These are phyloP conservation scores for Pezicula radicicola DNA, from an alignment of 2,329 filamentous ascomycete species.

Conservation along the genomic window DNA sequence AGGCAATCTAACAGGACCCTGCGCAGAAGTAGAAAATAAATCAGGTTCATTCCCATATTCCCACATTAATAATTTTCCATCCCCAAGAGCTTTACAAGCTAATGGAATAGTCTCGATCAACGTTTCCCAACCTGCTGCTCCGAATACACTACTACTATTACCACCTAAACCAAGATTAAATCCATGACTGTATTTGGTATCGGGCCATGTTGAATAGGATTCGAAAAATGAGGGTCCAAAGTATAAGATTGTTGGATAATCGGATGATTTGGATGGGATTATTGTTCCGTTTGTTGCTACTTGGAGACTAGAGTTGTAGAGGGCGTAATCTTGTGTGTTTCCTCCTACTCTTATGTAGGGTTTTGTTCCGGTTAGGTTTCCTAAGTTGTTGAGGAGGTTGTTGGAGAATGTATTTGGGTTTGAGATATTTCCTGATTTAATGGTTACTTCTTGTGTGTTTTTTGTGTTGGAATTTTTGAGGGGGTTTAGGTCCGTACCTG, in stretches of 20 bases:
- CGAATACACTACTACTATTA: conserved; percentile 37
- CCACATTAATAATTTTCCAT: conserved; percentile 51
- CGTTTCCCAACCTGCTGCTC: conserved; percentile 41
- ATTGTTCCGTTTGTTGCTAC: conserved; percentile 50
- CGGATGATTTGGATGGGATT: conserved; percentile 44
- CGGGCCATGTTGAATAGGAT: conserved; percentile 55
- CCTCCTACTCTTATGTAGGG: conserved; percentile 62
- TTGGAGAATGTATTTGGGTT: conserved; percentile 58
- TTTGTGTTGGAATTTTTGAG: too few relatives aligned
- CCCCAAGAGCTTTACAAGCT: conserved; percentile 52
- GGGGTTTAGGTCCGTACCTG: conserved; percentile 28
- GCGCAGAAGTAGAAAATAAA: conserved; percentile 49
- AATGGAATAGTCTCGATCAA: conserved; percentile 52
- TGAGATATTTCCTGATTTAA: conserved; percentile 23
- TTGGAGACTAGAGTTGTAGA: conserved; percentile 52
- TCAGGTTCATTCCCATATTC: conserved; percentile 66
- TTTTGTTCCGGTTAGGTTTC: conserved; percentile 49
- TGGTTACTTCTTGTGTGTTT: neutral
- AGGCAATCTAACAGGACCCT: conserved; percentile 47
- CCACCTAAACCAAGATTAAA: conserved; percentile 53
- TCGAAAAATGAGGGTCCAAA: conserved; percentile 63
- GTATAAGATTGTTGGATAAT: conserved; percentile 58
- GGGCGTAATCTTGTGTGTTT: conserved; percentile 65
- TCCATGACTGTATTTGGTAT: conserved; percentile 55
- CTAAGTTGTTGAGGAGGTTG: conserved; percentile 56